phyloP scores from a whole-genome alignment of 306 rosid genomes.

The Prunus dulcis region DNA sequence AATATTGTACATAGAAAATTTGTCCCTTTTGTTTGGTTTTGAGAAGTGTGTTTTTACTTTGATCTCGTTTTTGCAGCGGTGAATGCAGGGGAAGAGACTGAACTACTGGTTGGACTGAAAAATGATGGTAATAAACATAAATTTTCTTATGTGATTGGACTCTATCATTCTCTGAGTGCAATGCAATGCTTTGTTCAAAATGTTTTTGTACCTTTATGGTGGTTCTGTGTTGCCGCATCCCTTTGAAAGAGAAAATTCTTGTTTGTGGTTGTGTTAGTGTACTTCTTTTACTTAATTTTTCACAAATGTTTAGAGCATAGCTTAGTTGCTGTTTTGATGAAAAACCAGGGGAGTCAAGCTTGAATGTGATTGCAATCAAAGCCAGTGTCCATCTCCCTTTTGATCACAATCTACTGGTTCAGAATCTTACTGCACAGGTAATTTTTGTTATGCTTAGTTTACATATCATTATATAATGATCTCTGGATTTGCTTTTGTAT shows the following conservation, averaged over 20 bases:
- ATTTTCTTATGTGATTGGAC: not conserved
- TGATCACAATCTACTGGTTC: constrained; percentile 72
- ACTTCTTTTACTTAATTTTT: not conserved
- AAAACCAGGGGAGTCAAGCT: constrained; percentile 66
- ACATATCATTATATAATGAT: not conserved
- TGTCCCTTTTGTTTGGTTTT: not conserved
- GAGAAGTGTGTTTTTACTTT: constrained; percentile 3
- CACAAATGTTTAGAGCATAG: not conserved
- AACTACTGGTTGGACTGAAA: constrained; percentile 76
- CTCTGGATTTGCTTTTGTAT: not conserved
- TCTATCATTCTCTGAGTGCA: constrained; percentile 5
- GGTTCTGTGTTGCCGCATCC: not conserved
- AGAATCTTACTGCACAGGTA: constrained; percentile 90
- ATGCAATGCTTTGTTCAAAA: not conserved
- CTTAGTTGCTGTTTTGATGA: constrained; percentile 34
- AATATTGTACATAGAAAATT: not conserved
- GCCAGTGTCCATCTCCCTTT: constrained; percentile 84
- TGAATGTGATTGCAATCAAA: constrained; percentile 75
- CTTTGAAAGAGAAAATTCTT: not conserved
- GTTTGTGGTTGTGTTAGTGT: not conserved
- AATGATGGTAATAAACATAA: constrained; percentile 61
- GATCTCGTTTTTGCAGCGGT: constrained; percentile 56
- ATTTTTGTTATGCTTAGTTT: constrained; percentile 1
- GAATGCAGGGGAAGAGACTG: constrained; percentile 82
- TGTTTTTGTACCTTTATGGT: not conserved